These are phyloP conservation scores for Leptographium flavum DNA, from an alignment of 2,329 filamentous ascomycete species.

Conservation along the genomic window DNA sequence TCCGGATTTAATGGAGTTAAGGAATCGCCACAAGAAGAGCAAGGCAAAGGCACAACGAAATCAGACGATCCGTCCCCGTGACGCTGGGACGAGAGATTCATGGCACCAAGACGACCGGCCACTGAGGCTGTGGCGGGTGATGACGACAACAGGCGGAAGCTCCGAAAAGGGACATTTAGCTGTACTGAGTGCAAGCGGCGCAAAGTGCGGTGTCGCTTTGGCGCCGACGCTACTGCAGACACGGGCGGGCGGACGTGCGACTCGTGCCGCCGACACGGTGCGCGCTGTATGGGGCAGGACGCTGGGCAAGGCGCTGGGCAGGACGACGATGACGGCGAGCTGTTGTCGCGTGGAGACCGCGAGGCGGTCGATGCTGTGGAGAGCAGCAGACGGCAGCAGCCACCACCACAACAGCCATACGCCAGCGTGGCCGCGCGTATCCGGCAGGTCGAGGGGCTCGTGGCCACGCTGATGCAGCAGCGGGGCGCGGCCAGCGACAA, in stretches of 20 bases:
- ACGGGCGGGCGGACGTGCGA: constrained; percentile 22
- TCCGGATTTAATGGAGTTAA: too few species aligned
- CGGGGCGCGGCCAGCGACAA: neutral
- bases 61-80: too few species aligned
- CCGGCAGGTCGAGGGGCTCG: constrained; percentile 21
- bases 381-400: neutral
- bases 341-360: too few species aligned
- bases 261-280: constrained; percentile 27
- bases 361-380: neutral
- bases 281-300: constrained; percentile 31
- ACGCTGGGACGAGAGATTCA: too few species aligned
- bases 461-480: constrained; percentile 18
- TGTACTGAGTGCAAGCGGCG: constrained; percentile 40
- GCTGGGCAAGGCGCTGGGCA: too few species aligned
- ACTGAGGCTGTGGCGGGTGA: neutral
- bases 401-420: constrained; percentile 3
- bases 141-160: constrained; percentile 4
- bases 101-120: neutral
- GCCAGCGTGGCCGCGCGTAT: constrained; percentile 1
- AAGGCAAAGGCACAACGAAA: too few species aligned
- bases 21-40: too few species aligned
- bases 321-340: too few species aligned
- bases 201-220: constrained; percentile 34
- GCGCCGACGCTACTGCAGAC: neutral
- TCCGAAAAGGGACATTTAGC: constrained; percentile 39